These are phyloP conservation scores for Phytophthora hybrid DNA, from an alignment of 352 stramenopile species.

Conservation along the genomic window DNA sequence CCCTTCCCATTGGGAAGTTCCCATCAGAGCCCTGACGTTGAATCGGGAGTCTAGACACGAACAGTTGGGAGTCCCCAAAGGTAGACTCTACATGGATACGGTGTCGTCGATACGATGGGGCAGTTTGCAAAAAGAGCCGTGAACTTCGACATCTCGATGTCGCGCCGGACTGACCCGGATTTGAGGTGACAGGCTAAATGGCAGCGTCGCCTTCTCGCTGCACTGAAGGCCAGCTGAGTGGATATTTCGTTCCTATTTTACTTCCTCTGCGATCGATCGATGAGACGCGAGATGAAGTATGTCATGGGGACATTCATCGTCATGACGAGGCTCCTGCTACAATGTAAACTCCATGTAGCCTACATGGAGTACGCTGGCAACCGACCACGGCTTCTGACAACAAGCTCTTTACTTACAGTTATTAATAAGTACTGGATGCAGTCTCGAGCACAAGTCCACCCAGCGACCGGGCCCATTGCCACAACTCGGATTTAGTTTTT, in stretches of 20 bases:
- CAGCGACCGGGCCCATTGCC: too few relatives aligned
- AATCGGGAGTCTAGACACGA: background rate
- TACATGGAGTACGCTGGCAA: background rate
- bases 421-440: too few relatives aligned
- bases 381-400: too few relatives aligned
- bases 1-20: too few relatives aligned
- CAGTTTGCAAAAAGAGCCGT: background rate
- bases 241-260: background rate
- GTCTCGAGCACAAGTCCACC: too few relatives aligned
- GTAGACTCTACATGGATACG: background rate
- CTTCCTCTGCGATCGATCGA: background rate
- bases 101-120: background rate
- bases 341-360: too few relatives aligned
- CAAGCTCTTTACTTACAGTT: too few relatives aligned
- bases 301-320: background rate
- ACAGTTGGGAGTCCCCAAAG: background rate
- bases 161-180: background rate
- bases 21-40: background rate
- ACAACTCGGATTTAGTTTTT: too few relatives aligned
- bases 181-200: background rate
- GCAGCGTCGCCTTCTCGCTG: background rate
- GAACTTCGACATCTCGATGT: background rate
- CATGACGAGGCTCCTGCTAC: background rate
- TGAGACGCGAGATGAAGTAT: background rate
- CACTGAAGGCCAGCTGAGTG: background rate